Percentiles rank a stretch among this genome's conserved stretches.
phyloP scores from a whole-genome alignment of 352 stramenopile genomes.

The Phytophthora pini region DNA sequence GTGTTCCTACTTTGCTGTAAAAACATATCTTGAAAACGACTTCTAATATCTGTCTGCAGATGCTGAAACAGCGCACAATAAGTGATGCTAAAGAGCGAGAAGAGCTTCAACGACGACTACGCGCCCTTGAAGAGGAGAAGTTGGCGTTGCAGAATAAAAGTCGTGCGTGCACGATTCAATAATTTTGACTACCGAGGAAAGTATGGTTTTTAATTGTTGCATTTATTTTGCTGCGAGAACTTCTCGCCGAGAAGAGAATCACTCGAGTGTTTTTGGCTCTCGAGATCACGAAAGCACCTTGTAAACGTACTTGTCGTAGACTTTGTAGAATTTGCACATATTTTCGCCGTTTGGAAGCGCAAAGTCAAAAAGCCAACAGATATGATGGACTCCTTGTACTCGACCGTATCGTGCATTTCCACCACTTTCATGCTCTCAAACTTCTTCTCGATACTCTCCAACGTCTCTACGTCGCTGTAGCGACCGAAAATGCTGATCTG shows the following conservation, averaged over 20 bases:
- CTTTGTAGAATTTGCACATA: too few relatives aligned
- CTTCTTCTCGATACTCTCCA: conserved; percentile 35
- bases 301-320: too few relatives aligned
- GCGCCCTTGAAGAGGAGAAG: conserved; percentile 64
- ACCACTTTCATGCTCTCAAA: conserved; percentile 44
- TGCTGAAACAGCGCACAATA: conserved; percentile 52
- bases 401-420: conserved; percentile 35
- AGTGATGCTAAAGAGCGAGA: conserved; percentile 62
- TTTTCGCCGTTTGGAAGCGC: too few relatives aligned
- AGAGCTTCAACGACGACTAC: conserved; percentile 58
- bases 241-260: too few relatives aligned
- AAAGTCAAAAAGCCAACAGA: conserved; percentile 22
- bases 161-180: conserved; percentile 60
- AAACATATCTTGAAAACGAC: too few relatives aligned
- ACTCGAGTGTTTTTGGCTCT: too few relatives aligned
- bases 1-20: too few relatives aligned
- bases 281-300: too few relatives aligned
- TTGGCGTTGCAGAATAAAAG: conserved; percentile 63
- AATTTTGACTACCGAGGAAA: conserved; percentile 8
- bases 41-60: conserved; percentile 19
- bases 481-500: conserved; percentile 46
- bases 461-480: conserved; percentile 44
- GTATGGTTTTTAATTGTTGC: background rate
- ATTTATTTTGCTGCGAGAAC: background rate
- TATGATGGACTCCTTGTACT: conserved; percentile 42